Evolutionary conservation across 345 rosid species (phyloP), one percentile per base, ranked within the genome.

Genomic region (Lepidium aucheri): DNA sequence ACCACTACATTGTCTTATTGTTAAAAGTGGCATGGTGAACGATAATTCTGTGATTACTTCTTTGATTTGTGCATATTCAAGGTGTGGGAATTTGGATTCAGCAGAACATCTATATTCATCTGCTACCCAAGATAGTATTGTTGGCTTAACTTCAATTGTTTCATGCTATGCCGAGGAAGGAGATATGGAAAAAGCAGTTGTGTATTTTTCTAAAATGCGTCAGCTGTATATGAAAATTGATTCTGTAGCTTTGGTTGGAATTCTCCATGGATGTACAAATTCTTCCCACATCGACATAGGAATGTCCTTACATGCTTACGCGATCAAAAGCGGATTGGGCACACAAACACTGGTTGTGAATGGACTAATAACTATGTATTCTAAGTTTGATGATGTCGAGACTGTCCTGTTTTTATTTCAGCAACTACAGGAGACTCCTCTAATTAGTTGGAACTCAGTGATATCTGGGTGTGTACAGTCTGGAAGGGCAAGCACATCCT

Each of bases 391-490:
- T 38, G 74, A 86, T 50, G 47, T 78, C 4, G 81, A 84, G 80
- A 82, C 88, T 44, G 75, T 74, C 12, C 62, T 73, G 73, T 75
- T 65, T 51, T 67, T 88, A 62, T 88, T 88, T 72, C 66, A 72
- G 18, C 83, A 77, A 52, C 60, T 86, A 66, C 67, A 68, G 0
- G 84, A 82, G 72, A 80, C 79, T 34, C 75, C 84, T 40, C 47
- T 88, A 36, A 80, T 72, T 46, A 85, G 87, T 76, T 91, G 98
- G 94, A 91, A 91, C 69, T 85, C 98, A 3, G 75, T 88, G 53
- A 85, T 91, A 79, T 81, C 98, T 7, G 86, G 91, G 9, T 88
- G 90, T 53, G 79, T 81, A 53, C 96, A 85, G 50, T 77, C 89
- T 20, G 96, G 94, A 75, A 73, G 59, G 42, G 81, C 87, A 18